A percentile compares a stretch with the other conserved stretches of the same genome.
Conservation (phyloP, 331 rosid genomes). For the Malus hybrid region DNA sequence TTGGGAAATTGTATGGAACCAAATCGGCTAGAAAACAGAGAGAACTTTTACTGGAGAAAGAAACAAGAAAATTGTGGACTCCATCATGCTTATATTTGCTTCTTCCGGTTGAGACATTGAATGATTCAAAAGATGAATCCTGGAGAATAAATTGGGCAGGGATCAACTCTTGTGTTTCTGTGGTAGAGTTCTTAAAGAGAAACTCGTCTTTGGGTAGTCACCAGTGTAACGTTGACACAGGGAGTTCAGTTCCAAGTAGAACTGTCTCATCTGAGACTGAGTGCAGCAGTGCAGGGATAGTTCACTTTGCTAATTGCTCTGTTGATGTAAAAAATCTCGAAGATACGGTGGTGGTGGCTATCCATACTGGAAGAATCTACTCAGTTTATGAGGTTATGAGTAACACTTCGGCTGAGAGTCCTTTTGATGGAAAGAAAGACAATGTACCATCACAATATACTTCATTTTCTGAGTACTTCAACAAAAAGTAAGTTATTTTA, state of each 20-base stretch:
- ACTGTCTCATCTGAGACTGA: conserved; percentile 25
- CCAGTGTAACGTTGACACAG: conserved; percentile 15
- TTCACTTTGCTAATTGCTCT: conserved; percentile 56
- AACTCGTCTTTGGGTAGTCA: conserved; percentile 28
- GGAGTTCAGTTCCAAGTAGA: conserved; percentile 16
- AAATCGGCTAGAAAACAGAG: conserved; percentile 24
- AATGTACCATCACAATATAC: conserved; percentile 13
- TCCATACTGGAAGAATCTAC: conserved; percentile 78
- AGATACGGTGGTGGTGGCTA: conserved; percentile 66
- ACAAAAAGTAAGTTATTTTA: conserved; percentile 47
- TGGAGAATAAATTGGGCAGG: conserved; percentile 64
- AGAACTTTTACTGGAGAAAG: conserved; percentile 58
- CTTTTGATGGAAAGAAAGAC: conserved; percentile 57
- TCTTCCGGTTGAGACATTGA: conserved; percentile 55
- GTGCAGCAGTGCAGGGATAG: conserved; percentile 16
- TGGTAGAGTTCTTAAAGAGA: conserved; percentile 41
- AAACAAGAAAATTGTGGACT: conserved; percentile 45
- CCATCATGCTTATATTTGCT: conserved; percentile 52
- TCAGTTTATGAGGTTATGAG: conserved; percentile 44
- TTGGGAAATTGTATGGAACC: conserved; percentile 54
- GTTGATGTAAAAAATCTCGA: conserved; percentile 25
- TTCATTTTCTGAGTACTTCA: conserved; percentile 50
- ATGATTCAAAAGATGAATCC: conserved; percentile 21
- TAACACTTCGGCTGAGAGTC: conserved; percentile 59
- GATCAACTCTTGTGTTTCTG: conserved; percentile 54